Evolutionary conservation across 805 yeast genomes (phyloP).

Genomic region (Hanseniaspora occidentalis): DNA sequence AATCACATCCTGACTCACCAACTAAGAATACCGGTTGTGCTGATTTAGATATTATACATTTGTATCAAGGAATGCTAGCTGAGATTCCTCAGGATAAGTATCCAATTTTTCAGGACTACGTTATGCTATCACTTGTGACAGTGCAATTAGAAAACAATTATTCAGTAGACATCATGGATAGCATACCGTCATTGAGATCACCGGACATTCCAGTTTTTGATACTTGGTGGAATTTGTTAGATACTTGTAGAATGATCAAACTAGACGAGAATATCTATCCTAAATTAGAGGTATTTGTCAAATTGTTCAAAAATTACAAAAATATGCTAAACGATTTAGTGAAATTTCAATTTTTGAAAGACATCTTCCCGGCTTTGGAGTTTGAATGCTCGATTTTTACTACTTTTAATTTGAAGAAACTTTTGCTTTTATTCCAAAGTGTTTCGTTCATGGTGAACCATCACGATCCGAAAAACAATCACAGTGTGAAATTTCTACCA

Average conservation of each 20-base stretch:
- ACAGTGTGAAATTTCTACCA: slow-evolving; percentile 20
- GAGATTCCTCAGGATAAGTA: slow-evolving; percentile 1
- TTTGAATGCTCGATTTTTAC: slow-evolving; percentile 11
- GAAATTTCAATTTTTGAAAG: slow-evolving; percentile 8
- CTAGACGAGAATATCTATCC: slow-evolving; percentile 19
- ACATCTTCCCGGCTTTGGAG: slow-evolving; percentile 9
- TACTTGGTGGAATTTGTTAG: slow-evolving; percentile 18
- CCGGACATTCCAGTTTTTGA: slow-evolving; percentile 8
- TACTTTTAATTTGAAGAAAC: slow-evolving; percentile 18
- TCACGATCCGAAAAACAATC: slow-evolving; percentile 20
- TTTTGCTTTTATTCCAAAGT: slow-evolving; percentile 21
- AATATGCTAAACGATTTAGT: slow-evolving; percentile 6
- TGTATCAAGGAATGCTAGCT: slow-evolving; percentile 2
- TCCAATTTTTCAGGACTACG: background rate
- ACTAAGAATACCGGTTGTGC: background rate
- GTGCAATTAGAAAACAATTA: background rate
- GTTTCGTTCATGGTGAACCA: slow-evolving; percentile 22
- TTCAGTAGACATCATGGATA: background rate
- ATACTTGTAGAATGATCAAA: slow-evolving; percentile 13
- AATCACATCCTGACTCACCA: background rate
- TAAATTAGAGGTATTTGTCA: slow-evolving; percentile 16
- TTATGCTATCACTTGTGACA: background rate
- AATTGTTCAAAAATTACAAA: slow-evolving; percentile 14
- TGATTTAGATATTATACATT: too few species aligned
- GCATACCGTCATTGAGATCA: background rate